Evolutionary conservation across 306 rosid species (phyloP).

Genomic region (Carpinus fangiana): DNA sequence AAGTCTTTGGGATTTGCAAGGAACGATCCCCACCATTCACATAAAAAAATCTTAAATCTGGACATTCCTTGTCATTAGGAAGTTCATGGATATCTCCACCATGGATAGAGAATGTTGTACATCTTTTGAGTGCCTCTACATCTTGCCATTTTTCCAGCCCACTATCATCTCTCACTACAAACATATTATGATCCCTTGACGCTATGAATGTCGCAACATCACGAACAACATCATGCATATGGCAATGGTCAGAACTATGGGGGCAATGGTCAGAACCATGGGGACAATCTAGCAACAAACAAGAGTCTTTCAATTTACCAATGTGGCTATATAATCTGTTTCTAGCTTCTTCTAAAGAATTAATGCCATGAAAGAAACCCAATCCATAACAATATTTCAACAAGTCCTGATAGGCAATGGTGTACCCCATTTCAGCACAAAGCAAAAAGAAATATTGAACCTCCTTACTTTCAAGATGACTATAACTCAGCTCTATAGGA

Average conservation of each 20-base stretch:
- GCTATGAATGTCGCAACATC: slow-evolving; percentile 15
- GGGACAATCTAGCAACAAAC: background rate
- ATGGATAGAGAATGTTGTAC: background rate
- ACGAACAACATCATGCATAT: slow-evolving; percentile 18
- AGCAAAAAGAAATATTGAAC: slow-evolving; percentile 26
- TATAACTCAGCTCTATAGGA: slow-evolving; percentile 34
- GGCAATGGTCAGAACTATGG: accelerated
- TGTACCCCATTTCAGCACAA: slow-evolving; percentile 18
- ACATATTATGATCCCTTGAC: background rate
- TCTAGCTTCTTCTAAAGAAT: slow-evolving; percentile 2
- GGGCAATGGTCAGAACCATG: accelerated
- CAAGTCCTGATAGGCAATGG: background rate
- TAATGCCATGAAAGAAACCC: slow-evolving; percentile 3
- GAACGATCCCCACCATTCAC: accelerated
- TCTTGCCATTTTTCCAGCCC: background rate
- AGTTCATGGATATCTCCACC: background rate
- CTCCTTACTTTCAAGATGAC: slow-evolving; percentile 17
- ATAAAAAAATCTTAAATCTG: background rate
- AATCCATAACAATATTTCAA: slow-evolving; percentile 24
- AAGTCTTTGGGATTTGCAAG: background rate
- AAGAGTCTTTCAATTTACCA: background rate
- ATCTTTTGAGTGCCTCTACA: background rate
- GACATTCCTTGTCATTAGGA: slow-evolving; percentile 5
- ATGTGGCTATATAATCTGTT: background rate
- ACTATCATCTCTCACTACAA: accelerated